Evolutionary conservation across 495 filamentous ascomycete genomes (phyloP).

Genomic region (Xylaria intraflava): DNA sequence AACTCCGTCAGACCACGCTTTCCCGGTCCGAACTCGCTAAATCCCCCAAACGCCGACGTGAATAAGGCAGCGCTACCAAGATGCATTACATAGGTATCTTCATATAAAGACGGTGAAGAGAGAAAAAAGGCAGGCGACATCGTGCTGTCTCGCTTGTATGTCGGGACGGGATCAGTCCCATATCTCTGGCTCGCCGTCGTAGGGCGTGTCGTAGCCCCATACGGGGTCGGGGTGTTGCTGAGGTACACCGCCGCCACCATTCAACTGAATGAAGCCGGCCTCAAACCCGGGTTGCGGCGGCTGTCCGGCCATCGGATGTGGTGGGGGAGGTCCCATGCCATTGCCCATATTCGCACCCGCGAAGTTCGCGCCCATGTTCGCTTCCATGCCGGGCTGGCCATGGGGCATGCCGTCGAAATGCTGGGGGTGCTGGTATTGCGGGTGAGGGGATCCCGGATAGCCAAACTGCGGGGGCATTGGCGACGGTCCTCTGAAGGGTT

Average conservation of each 20-base stretch:
- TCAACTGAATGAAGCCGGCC: constrained; percentile 24
- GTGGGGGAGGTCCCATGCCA: constrained; percentile 6
- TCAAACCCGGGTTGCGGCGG: constrained; percentile 22
- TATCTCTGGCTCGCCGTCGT: constrained; percentile 1
- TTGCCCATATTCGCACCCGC: not conserved
- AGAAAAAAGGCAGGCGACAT: not conserved
- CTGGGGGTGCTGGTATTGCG: constrained; percentile 8
- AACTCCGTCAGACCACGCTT: not conserved
- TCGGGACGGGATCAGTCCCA: constrained; percentile 6
- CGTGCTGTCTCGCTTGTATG: not conserved
- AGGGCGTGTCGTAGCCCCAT: not conserved
- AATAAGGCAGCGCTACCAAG: too few relatives aligned
- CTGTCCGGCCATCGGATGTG: constrained; percentile 8
- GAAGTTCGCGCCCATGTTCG: not conserved
- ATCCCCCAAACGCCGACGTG: not conserved
- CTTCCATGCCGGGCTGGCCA: not conserved
- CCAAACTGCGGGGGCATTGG: constrained; percentile 1
- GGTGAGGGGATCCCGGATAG: not conserved
- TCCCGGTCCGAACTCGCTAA: not conserved
- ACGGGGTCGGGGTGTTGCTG: not conserved
- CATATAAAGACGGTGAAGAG: not conserved
- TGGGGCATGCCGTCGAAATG: constrained; percentile 7
- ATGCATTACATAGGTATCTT: constrained; percentile 4
- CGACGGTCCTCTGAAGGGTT: constrained; percentile 2
- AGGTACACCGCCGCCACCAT: constrained; percentile 12